phyloP scores from a whole-genome alignment of 352 stramenopile genomes.

The Peronospora tabacina region DNA sequence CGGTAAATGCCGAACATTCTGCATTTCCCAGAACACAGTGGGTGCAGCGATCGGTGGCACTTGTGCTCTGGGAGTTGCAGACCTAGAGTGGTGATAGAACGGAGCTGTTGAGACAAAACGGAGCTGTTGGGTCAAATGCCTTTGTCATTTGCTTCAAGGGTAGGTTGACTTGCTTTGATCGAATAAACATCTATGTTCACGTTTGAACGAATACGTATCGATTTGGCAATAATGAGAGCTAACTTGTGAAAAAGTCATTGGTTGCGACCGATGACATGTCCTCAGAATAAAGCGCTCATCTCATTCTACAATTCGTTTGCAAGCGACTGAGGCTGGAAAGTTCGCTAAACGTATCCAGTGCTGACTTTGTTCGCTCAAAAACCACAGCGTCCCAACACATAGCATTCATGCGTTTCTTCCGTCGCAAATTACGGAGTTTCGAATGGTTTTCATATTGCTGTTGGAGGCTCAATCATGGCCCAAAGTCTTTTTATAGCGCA shows the following conservation, averaged over 20 bases:
- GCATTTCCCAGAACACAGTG: constrained; percentile 58
- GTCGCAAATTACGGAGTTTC: no score
- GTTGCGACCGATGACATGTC: no score
- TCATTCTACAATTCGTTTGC: no score
- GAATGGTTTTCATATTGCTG: background rate
- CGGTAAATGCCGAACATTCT: constrained; percentile 42
- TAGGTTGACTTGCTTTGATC: background rate
- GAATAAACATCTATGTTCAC: background rate
- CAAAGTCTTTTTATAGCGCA: no score
- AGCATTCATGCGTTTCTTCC: background rate
- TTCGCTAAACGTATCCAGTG: no score
- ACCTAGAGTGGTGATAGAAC: constrained; percentile 15
- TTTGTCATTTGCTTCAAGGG: background rate
- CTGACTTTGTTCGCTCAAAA: background rate
- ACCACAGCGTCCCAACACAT: background rate
- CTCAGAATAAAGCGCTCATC: no score
- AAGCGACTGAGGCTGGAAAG: no score
- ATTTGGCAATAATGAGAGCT: no score
- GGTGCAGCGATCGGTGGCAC: constrained; percentile 73
- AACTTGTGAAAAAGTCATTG: no score
- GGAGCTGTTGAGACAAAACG: background rate
- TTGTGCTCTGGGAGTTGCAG: constrained; percentile 71
- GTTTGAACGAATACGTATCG: no score
- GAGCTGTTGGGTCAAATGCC: background rate
- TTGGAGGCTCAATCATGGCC: background rate